Percentiles rank a stretch among this genome's conserved stretches.
Evolutionary conservation across 345 rosid genomes (phyloP).

Genomic region (Sonneratia caseolaris): DNA sequence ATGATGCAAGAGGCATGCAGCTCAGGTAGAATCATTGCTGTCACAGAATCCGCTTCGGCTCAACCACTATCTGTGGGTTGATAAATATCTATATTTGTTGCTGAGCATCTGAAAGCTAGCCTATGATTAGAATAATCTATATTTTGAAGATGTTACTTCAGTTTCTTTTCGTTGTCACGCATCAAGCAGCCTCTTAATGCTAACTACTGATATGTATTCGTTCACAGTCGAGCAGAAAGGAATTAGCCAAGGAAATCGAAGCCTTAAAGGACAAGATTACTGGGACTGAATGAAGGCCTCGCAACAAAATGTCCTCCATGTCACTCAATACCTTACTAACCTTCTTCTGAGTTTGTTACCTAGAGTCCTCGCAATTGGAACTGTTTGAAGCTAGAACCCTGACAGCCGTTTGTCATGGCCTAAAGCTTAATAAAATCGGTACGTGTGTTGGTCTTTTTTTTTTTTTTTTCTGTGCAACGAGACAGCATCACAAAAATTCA

Average conservation of each 20-base stretch:
- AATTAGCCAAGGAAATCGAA: constrained; percentile 74
- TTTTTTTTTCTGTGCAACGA: too few relatives aligned
- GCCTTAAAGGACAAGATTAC: constrained; percentile 82
- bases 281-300: constrained; percentile 46
- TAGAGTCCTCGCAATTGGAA: background rate
- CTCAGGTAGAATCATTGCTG: background rate
- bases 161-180: background rate
- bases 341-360: background rate
- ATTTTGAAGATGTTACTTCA: background rate
- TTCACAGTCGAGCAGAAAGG: constrained; percentile 84
- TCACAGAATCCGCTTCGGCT: background rate
- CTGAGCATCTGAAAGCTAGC: background rate
- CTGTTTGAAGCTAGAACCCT: background rate
- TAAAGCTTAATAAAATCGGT: background rate
- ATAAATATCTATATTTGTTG: background rate
- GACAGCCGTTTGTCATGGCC: background rate
- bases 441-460: too few relatives aligned
- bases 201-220: constrained; percentile 5
- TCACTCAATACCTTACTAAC: background rate
- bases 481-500: too few relatives aligned
- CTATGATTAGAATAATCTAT: background rate
- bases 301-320: background rate
- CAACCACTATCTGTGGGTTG: background rate
- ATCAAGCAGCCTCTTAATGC: background rate
- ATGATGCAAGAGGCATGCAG: background rate